Evolutionary conservation across 2,329 filamentous ascomycete species (phyloP), one percentile per base, ranked within the genome.

Genomic region (Paecilomyces niveus): DNA sequence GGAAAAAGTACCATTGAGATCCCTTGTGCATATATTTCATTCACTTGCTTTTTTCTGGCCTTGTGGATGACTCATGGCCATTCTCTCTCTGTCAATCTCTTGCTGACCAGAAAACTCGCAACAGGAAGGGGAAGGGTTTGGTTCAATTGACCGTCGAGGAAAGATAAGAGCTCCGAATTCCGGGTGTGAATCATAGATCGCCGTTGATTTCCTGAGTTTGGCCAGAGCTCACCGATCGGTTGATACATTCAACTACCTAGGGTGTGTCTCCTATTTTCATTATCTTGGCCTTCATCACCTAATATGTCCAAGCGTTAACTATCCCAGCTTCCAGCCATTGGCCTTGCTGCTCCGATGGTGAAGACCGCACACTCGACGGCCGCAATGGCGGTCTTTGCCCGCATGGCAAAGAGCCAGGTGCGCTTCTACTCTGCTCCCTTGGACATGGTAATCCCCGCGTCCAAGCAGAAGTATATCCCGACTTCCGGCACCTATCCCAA

Each of bases 381-480:
- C 63, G 63, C 67, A 57, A 70, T 73, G 70, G 70, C 68, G 59
- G 62, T 67, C 56, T 70, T 74, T 62, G 64, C 69, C 56, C 66
- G 71, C 53, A 71, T 73, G 68, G 61, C 69, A 57, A 73, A 72
- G 61, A 68, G 71, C 62, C 75, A 77, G 58, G 67, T 75, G 57
- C 71, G 76, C 58, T 65, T 68, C 59, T 80, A 79, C 66, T 78
- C 78, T 56, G 75, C 77, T 49, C 76, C 76, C 4, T 59, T 78
- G 45, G 77, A 80, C 61, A 72, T 72, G 62, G 72, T 75, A 50
- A 82, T 96, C 59, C 92, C 92, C 1, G 82, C 84, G 15, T 84
- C 89, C 59, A 99, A 97, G 80, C 84, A 88, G 74, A 95, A 95
- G 76, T 97, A 96, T 75, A 85, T 97, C 55, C 92, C 94, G 8